Base-by-base conservation (phyloP, 352 stramenopile species). In the Phytophthora pinifolia region DNA sequence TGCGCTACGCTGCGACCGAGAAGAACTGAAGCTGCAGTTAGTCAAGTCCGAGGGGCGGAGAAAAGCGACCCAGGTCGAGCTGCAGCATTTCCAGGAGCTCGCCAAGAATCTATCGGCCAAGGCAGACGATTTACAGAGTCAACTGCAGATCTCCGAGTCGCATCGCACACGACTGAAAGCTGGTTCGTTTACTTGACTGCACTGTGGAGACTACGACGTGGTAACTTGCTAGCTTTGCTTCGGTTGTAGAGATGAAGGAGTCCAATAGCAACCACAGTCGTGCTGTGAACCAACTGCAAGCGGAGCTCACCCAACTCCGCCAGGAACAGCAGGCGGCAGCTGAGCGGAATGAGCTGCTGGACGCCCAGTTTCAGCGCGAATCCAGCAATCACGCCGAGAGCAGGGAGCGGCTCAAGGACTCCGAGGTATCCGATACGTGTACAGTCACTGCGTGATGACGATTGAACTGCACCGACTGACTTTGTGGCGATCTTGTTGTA, bases 11-110 rank as follows among this genome's bases (percentile, higher is more conserved):
- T 59, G 46, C n/a, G 78, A 92, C 22, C 52, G 65, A 8, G 79
- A 89, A 46, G 70, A 88, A 30, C 65, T 92, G 9, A 74, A 76
- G 15, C 27, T 86, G 3, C 71, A 92, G 27, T 42, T 90, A 1
- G 72, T 76, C 2, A 74, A 75, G 25, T 63, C 58, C 5, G 67
- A 83, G 42, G 77, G 89, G 49, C 65, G 70, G 4, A 50, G 53
- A 14, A 78, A 78, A 29, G 58, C 76, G 0, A 59, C 65, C 27
- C 68, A 78, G 31, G 67, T 38, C 13, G 78, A 89, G 36, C 43
- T 88, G 2, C 41, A 76, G 31, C 79, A 89, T 51, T 70, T 73
- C 9, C 65, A 86, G 25, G 71, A 72, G 33, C 65, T 89, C 3
- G 39, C 69, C 2, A 55, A 69, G 9, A 87, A 79, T 7, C 79